A percentile compares a stretch with the other conserved stretches of the same genome.
Evolutionary conservation across 192 early-diverging fungal species (phyloP).

Genomic region (Backusella parvicylindrica): DNA sequence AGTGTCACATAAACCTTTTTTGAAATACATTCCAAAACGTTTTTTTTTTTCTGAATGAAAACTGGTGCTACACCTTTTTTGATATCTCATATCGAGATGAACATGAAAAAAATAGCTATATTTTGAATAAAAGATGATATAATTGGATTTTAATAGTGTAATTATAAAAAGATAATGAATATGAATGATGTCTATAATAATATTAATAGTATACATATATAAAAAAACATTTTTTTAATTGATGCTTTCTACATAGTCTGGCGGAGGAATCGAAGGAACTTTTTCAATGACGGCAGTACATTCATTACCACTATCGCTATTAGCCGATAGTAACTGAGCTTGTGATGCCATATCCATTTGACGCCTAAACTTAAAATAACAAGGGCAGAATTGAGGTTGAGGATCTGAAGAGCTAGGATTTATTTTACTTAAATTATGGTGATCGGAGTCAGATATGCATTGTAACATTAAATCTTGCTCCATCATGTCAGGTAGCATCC

Average conservation of each 20-base stretch:
- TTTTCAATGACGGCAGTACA: conserved; percentile 5
- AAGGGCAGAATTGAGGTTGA: conserved; percentile 6
- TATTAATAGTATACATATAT: too few relatives aligned
- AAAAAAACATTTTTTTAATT: too few relatives aligned
- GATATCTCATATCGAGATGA: not conserved
- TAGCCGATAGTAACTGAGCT: not conserved
- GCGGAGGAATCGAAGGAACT: conserved; percentile 27
- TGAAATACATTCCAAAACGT: not conserved
- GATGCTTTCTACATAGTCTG: conserved; percentile 18
- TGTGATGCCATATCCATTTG: conserved; percentile 24
- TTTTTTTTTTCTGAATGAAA: not conserved
- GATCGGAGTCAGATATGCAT: conserved; percentile 1
- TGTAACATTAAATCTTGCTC: conserved; percentile 15
- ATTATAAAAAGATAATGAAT: not conserved
- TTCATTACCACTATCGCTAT: not conserved
- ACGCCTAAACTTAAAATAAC: conserved; percentile 19
- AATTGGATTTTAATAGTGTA: not conserved
- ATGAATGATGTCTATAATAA: not conserved
- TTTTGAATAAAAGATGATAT: not conserved
- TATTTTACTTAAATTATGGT: not conserved
- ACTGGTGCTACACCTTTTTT: not conserved
- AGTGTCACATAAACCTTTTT: not conserved
- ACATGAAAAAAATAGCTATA: not conserved
- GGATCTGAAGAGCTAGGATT: not conserved
- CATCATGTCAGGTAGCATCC: not conserved